Percentiles rank a stretch among this genome's conserved stretches.
phyloP scores from a whole-genome alignment of 768 basidiomycete species.

The Kondoa subrosea region DNA sequence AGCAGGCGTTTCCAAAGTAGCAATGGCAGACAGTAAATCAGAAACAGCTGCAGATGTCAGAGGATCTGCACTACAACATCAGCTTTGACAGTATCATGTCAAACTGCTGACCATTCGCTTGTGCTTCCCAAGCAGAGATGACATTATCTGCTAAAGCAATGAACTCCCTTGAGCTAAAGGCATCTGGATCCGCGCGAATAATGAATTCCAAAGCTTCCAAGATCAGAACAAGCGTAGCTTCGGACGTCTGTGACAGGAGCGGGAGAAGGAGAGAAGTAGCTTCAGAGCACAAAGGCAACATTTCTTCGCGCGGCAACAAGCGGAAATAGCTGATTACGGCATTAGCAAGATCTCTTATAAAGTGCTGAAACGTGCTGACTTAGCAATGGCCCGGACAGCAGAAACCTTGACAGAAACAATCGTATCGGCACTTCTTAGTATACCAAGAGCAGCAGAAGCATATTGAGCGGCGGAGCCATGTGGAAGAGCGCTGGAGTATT shows the following conservation, averaged over 20 bases:
- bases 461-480: conserved; percentile 62
- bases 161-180: conserved; percentile 37
- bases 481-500: conserved; percentile 61
- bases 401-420: conserved; percentile 82
- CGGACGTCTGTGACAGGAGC: conserved; percentile 58
- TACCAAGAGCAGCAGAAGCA: conserved; percentile 67
- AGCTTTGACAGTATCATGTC: conserved; percentile 5
- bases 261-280: conserved; percentile 58
- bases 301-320: conserved; percentile 39
- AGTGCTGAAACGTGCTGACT: conserved; percentile 41
- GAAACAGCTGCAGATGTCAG: conserved; percentile 69
- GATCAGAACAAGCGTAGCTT: conserved; percentile 75
- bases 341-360: neutral
- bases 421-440: conserved; percentile 54
- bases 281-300: conserved; percentile 51
- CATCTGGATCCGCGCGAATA: neutral
- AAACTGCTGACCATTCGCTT: conserved; percentile 51
- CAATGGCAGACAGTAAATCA: conserved; percentile 58
- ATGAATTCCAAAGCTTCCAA: conserved; percentile 54
- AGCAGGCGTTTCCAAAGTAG: conserved; percentile 43
- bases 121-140: conserved; percentile 69
- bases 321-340: conserved; percentile 35
- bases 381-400: conserved; percentile 79
- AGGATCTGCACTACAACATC: conserved; percentile 46
- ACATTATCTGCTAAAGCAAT: conserved; percentile 49